Evolutionary conservation across 441 rosid species (phyloP), one percentile per base, ranked within the genome.

Genomic region (Croton setiger): DNA sequence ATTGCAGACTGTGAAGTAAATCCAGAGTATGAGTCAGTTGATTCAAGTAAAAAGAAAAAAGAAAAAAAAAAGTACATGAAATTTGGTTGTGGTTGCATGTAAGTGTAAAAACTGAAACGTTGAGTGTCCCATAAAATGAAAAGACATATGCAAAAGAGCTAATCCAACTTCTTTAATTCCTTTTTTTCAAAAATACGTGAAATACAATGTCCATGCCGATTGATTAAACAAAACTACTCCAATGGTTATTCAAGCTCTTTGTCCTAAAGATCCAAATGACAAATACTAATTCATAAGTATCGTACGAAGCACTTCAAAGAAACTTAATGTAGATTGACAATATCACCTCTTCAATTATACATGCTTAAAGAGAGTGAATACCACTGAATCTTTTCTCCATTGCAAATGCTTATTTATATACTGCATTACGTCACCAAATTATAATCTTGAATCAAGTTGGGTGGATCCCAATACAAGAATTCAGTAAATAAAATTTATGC

Each of bases 1-100:
- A 96, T 89, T 60, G 80, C 99, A 64, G 90, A 78, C 99, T 92
- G 88, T 75, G 76, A 79, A 75, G 66, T 47, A 64, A 79, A 51
- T 12, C 64, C 66, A 4, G 17, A 60, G 57, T 44, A 57, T 67
- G 5, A 74, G 71, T 75, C 72, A 75, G 45, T 63, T 8, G 60
- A 54, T 18, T 66, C n/a, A 23, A 36, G n/a, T 67, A n/a, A 52
- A 18, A 52, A 2, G 0, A n/a, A 6, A 3, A 39, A 27, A 2
- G 31, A 18, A 52, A 2, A 2, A n/a, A 6, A 3, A 39, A 27
- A 2, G 31, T 27, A 27, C 56, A 47, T 48, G 4, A 60, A 64
- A 70, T 20, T 0, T 33, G 45, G 69, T 59, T 35, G 18, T 13
- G 18, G 14, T 36, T 35, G 0, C 8, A 65, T 65, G 20, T 5